Evolutionary conservation across 768 basidiomycete species (phyloP).

Genomic region (Exidia glandulosa): DNA sequence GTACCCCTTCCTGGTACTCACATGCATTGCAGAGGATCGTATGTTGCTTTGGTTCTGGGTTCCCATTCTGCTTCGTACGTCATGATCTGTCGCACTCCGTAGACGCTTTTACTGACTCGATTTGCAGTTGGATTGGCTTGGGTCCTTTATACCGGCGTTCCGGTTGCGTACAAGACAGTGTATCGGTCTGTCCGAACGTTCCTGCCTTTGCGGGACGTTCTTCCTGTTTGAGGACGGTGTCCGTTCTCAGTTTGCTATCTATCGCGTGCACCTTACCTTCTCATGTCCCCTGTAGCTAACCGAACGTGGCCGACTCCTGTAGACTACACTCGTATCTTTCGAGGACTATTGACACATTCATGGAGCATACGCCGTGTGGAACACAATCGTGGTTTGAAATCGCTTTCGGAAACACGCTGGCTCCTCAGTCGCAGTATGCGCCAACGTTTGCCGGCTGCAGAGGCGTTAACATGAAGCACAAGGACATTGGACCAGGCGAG

Average conservation of each 20-base stretch:
- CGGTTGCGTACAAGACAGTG: constrained; percentile 6
- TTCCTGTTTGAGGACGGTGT: background rate
- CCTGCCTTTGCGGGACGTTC: background rate
- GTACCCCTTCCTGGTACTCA: background rate
- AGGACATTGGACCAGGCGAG: background rate
- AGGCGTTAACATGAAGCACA: background rate
- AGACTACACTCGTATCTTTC: no score
- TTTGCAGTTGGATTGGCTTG: constrained; percentile 12
- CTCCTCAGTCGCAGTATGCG: constrained; percentile 73
- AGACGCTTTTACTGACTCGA: background rate
- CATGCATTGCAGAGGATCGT: constrained; percentile 47
- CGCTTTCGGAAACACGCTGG: background rate
- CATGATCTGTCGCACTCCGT: background rate
- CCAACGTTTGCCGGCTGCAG: constrained; percentile 68
- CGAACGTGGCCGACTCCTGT: no score
- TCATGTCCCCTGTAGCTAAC: no score
- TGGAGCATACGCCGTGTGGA: no score
- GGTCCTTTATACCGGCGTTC: constrained; percentile 9
- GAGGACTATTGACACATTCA: no score
- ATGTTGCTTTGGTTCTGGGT: constrained; percentile 84
- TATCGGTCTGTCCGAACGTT: background rate
- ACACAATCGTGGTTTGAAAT: no score
- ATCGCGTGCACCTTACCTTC: no score
- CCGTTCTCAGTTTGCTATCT: background rate
- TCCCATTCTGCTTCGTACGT: constrained; percentile 70